Percentiles rank a stretch among this genome's conserved stretches.
Evolutionary conservation across 2,329 filamentous ascomycete genomes (phyloP).

Genomic region (Penicillium vulpinum): DNA sequence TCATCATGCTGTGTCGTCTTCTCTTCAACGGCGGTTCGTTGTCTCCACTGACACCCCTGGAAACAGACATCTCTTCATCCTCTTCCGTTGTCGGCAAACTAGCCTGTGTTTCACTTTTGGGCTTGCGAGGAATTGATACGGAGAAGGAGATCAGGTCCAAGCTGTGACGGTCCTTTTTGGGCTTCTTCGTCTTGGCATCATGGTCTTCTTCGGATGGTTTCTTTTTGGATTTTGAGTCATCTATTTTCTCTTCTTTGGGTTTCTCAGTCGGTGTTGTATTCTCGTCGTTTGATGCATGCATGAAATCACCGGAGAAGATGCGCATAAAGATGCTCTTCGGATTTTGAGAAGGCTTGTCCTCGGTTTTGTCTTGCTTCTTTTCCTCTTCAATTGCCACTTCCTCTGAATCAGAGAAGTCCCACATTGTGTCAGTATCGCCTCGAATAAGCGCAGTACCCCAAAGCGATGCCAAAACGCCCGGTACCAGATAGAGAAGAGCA

Average conservation of each 20-base stretch:
- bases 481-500: slow-evolving; percentile 88
- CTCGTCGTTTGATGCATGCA: slow-evolving; percentile 3
- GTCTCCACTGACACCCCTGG: slow-evolving; percentile 20
- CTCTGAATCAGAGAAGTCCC: slow-evolving; percentile 72
- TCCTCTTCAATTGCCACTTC: slow-evolving; percentile 44
- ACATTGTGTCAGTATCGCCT: slow-evolving; percentile 74
- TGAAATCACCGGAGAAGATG: slow-evolving; percentile 27
- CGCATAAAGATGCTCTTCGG: slow-evolving; percentile 29
- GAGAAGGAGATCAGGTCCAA: slow-evolving; percentile 35
- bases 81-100: not conserved
- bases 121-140: slow-evolving; percentile 31
- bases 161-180: slow-evolving; percentile 18
- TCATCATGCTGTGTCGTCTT: slow-evolving; percentile 31
- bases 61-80: slow-evolving; percentile 23
- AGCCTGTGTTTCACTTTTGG: not conserved
- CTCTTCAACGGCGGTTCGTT: slow-evolving; percentile 39
- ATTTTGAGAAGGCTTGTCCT: slow-evolving; percentile 25
- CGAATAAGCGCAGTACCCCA: slow-evolving; percentile 72
- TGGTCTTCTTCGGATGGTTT: slow-evolving; percentile 6
- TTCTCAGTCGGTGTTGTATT: not conserved
- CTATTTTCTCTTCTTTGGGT: slow-evolving; percentile 4
- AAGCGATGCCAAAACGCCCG: slow-evolving; percentile 71
- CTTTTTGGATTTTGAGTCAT: slow-evolving; percentile 38
- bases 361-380: slow-evolving; percentile 45
- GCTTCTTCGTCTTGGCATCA: slow-evolving; percentile 10